These are phyloP conservation scores for Pterulicium gracile DNA, from an alignment of 1,284 basidiomycete species.

Conservation along the genomic window DNA sequence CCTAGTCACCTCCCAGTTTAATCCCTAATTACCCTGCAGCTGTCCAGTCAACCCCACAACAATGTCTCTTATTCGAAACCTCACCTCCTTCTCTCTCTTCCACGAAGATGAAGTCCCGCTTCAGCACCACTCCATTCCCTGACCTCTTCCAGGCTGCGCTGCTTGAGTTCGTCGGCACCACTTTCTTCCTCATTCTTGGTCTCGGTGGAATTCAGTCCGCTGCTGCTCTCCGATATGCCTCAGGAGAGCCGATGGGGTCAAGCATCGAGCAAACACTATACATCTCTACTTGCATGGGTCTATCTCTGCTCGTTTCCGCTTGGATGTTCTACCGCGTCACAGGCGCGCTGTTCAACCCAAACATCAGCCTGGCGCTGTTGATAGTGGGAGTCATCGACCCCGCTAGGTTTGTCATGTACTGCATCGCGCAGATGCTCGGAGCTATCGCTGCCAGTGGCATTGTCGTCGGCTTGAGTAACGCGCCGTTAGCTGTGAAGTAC, in stretches of 20 bases:
- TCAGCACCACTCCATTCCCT: slow-evolving; percentile 7
- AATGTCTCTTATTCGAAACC: too few species aligned
- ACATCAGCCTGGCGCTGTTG: slow-evolving; percentile 52
- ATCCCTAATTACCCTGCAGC: too few species aligned
- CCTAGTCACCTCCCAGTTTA: too few species aligned
- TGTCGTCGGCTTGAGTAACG: slow-evolving; percentile 49
- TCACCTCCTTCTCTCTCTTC: too few species aligned
- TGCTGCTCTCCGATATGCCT: slow-evolving; percentile 19
- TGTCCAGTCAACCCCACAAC: too few species aligned
- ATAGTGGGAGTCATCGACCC: slow-evolving; percentile 51
- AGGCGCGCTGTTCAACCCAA: slow-evolving; percentile 63
- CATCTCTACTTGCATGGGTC: slow-evolving; percentile 52
- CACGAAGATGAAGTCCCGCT: background rate
- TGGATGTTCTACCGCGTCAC: slow-evolving; percentile 72
- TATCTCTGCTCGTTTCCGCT: slow-evolving; percentile 56
- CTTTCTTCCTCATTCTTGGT: slow-evolving; percentile 50
- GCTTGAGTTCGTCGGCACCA: slow-evolving; percentile 47
- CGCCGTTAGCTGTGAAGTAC: slow-evolving; percentile 45
- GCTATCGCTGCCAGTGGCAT: slow-evolving; percentile 54
- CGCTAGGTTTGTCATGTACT: slow-evolving; percentile 50
- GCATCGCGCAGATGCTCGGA: slow-evolving; percentile 51
- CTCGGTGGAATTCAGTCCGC: slow-evolving; percentile 50
- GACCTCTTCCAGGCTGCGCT: slow-evolving; percentile 34
- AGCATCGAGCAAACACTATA: slow-evolving; percentile 39
- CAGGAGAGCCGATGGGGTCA: slow-evolving; percentile 18